A percentile compares a stretch with the other conserved stretches of the same genome.
phyloP scores from a whole-genome alignment of 768 basidiomycete species.

The Amanita jacksonii region DNA sequence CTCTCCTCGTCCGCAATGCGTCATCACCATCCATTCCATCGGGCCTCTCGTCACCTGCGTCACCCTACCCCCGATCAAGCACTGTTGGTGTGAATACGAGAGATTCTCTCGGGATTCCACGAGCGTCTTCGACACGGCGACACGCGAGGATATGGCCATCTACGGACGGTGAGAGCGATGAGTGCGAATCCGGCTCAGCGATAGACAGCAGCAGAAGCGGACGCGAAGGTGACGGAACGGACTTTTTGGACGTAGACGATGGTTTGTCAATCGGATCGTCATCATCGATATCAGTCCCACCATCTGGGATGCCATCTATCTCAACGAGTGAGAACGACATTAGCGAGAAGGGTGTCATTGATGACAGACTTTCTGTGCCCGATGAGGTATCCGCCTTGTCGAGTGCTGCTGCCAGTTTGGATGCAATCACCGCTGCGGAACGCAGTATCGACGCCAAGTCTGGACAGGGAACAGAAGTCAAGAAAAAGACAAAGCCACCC shows the following conservation, averaged over 20 bases:
- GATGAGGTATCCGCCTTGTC: too few species aligned
- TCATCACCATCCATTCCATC: slow-evolving; percentile 6
- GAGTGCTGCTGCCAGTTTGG: not conserved
- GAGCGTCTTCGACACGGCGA: not conserved
- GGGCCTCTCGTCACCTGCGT: not conserved
- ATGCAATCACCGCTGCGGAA: not conserved
- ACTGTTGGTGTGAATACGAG: slow-evolving; percentile 1
- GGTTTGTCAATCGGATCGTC: slow-evolving; percentile 4
- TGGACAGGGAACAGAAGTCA: slow-evolving; percentile 1
- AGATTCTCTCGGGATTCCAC: slow-evolving; percentile 5
- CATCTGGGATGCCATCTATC: not conserved
- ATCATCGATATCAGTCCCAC: not conserved
- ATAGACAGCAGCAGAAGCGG: slow-evolving; percentile 4
- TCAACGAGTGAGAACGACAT: not conserved
- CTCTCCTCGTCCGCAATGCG: not conserved
- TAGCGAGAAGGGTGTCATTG: too few species aligned
- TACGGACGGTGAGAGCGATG: slow-evolving; percentile 8
- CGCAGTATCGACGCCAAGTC: not conserved
- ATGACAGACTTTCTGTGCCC: too few species aligned
- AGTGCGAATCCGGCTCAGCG: slow-evolving; percentile 2
- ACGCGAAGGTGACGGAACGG: slow-evolving; percentile 2
- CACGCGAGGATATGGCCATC: not conserved
- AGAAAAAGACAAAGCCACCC: slow-evolving; percentile 18
- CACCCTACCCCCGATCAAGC: slow-evolving; percentile 5
- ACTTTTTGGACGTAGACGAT: slow-evolving; percentile 4